These are phyloP conservation scores for Porphyrellus cyaneotinctus DNA, from an alignment of 768 basidiomycete species.

Conservation along the genomic window DNA sequence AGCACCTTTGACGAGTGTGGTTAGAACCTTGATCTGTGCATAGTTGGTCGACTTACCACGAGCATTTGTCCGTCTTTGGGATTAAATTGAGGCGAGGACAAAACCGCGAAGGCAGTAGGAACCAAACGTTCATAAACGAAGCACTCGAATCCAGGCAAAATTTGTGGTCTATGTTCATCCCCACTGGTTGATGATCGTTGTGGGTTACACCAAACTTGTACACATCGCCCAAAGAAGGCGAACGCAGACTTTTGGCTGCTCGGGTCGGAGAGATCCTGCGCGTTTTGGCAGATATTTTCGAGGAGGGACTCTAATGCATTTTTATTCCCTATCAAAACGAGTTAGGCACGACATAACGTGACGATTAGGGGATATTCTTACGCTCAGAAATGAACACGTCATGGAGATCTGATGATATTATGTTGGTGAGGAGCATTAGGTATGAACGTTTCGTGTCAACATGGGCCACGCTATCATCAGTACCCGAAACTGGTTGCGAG, in stretches of 20 bases:
- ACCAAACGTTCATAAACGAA: slow-evolving; percentile 88
- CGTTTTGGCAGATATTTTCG: slow-evolving; percentile 65
- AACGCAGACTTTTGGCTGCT: slow-evolving; percentile 76
- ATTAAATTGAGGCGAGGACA: slow-evolving; percentile 77
- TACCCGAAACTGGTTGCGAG: slow-evolving; percentile 77
- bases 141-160: slow-evolving; percentile 85
- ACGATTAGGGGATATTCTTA: slow-evolving; percentile 37
- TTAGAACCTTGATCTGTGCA: not conserved
- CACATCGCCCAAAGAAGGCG: slow-evolving; percentile 67
- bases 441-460: slow-evolving; percentile 86
- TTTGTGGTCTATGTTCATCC: slow-evolving; percentile 31
- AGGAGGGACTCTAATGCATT: slow-evolving; percentile 68
- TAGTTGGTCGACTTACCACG: slow-evolving; percentile 49
- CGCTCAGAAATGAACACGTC: slow-evolving; percentile 85
- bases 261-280: slow-evolving; percentile 74
- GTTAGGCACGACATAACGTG: not conserved
- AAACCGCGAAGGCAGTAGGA: slow-evolving; percentile 77
- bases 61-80: slow-evolving; percentile 84
- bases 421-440: slow-evolving; percentile 71
- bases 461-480: slow-evolving; percentile 80
- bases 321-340: slow-evolving; percentile 50
- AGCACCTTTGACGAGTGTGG: slow-evolving; percentile 54
- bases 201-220: slow-evolving; percentile 65
- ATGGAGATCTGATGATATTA: slow-evolving; percentile 79
- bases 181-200: slow-evolving; percentile 31